Evolutionary conservation across 805 yeast species (phyloP).

Genomic region (Candida coquimbonensis): DNA sequence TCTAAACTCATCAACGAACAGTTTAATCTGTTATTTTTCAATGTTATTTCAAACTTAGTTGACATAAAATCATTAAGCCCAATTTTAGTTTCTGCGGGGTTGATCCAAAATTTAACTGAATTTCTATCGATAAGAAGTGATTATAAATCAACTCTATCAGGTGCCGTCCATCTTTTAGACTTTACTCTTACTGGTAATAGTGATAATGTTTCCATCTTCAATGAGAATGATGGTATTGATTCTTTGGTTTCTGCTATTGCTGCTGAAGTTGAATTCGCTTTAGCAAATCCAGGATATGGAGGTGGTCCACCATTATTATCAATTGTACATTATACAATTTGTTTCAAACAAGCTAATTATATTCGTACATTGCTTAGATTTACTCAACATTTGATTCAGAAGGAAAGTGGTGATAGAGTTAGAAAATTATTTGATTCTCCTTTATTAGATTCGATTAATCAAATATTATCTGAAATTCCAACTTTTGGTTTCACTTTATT

Average conservation of each 20-base stretch:
- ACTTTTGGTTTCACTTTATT: constrained; percentile 64
- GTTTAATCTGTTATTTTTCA: constrained; percentile 43
- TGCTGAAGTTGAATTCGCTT: constrained; percentile 57
- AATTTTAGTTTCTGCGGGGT: constrained; percentile 67
- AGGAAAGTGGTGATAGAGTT: constrained; percentile 78
- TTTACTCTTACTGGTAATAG: constrained; percentile 30
- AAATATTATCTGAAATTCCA: constrained; percentile 46
- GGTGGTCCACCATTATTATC: constrained; percentile 51
- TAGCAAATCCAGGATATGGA: constrained; percentile 50
- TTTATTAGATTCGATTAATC: constrained; percentile 53
- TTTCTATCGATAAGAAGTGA: constrained; percentile 48
- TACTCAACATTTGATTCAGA: constrained; percentile 52
- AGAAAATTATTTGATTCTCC: constrained; percentile 84
- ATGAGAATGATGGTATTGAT: constrained; percentile 59
- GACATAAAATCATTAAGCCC: constrained; percentile 48
- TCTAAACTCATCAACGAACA: constrained; percentile 36
- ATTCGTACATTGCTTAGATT: constrained; percentile 57
- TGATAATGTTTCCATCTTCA: constrained; percentile 56
- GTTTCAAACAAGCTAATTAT: constrained; percentile 53
- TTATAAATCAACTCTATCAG: constrained; percentile 51
- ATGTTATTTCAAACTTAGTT: constrained; percentile 54
- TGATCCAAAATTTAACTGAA: constrained; percentile 57
- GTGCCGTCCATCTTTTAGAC: constrained; percentile 49
- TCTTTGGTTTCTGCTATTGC: constrained; percentile 52
- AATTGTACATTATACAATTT: constrained; percentile 42